Conservation (phyloP, 768 basidiomycete species). For the Tulasnella sp. region DNA sequence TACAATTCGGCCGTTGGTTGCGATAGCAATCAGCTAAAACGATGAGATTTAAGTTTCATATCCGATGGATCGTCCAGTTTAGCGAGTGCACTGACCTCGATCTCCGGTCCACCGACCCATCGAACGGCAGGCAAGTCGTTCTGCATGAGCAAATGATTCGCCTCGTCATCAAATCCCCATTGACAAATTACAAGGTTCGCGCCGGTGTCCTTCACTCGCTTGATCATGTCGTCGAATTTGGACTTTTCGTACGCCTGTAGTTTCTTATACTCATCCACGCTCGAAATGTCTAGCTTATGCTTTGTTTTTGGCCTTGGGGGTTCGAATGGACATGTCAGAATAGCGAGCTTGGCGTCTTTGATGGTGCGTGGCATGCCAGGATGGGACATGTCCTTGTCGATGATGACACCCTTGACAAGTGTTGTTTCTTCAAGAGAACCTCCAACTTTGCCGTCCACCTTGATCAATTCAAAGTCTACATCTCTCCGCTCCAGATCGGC, state of each 20-base stretch:
- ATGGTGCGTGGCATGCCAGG: conserved; percentile 92
- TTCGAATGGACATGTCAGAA: conserved; percentile 98
- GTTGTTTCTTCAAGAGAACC: conserved; percentile 92
- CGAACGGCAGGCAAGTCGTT: conserved; percentile 94
- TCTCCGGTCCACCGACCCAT: conserved; percentile 99
- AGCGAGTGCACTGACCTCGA: conserved; percentile 56
- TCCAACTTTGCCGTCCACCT: conserved; percentile 98
- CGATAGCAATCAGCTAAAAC: conserved; percentile 86
- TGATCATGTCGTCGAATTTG: conserved; percentile 97
- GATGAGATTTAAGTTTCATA: not conserved
- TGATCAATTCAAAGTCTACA: conserved; percentile 96
- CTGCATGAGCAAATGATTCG: conserved; percentile 96
- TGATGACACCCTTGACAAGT: conserved; percentile 92
- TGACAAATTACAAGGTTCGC: conserved; percentile 99
- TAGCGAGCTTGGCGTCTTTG: conserved; percentile 84
- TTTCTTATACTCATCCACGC: conserved; percentile 93
- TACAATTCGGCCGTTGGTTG: conserved; percentile 95
- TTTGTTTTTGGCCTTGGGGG: conserved; percentile 99
- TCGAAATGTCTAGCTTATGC: conserved; percentile 95
- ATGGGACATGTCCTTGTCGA: conserved; percentile 99
- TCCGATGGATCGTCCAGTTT: conserved; percentile 8
- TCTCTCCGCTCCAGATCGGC: conserved; percentile 93
- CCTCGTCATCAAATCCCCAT: conserved; percentile 99
- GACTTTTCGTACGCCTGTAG: conserved; percentile 90
- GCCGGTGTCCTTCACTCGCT: conserved; percentile 89